These are phyloP conservation scores for Rhodotorula graminis DNA, from an alignment of 768 basidiomycete genomes.

Conservation along the genomic window DNA sequence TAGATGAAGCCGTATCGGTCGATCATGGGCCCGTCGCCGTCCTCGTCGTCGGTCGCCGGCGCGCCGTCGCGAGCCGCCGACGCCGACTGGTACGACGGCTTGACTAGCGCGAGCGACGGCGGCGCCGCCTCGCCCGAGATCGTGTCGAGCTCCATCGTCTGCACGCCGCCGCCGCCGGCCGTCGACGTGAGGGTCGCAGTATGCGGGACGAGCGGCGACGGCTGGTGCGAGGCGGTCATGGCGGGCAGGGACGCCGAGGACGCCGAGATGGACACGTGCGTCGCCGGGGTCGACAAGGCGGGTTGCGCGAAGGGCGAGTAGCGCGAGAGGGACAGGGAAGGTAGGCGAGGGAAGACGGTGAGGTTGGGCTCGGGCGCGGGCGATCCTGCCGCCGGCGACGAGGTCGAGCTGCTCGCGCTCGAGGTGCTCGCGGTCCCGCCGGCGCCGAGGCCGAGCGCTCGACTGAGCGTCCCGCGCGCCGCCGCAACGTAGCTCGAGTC, in stretches of 20 bases:
- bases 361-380: not conserved
- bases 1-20: slow-evolving; percentile 90
- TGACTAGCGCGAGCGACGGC: slow-evolving; percentile 36
- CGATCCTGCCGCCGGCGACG: not conserved
- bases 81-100: slow-evolving; percentile 42
- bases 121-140: slow-evolving; percentile 26
- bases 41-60: slow-evolving; percentile 50
- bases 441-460: slow-evolving; percentile 33
- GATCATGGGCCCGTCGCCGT: slow-evolving; percentile 47
- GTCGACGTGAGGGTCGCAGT: not conserved
- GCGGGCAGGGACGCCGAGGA: not conserved
- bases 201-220: not conserved
- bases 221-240: not conserved
- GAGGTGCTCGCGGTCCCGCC: not conserved
- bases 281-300: slow-evolving; percentile 2
- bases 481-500: slow-evolving; percentile 22
- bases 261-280: slow-evolving; percentile 22
- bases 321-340: slow-evolving; percentile 16
- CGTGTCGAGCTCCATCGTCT: slow-evolving; percentile 30
- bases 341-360: slow-evolving; percentile 11
- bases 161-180: not conserved
- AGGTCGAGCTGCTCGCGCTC: not conserved
- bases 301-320: slow-evolving; percentile 33
- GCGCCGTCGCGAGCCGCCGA: slow-evolving; percentile 74
- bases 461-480: slow-evolving; percentile 30